These are phyloP conservation scores for Boletus rubescentipes DNA, from an alignment of 768 basidiomycete species.

Conservation along the genomic window DNA sequence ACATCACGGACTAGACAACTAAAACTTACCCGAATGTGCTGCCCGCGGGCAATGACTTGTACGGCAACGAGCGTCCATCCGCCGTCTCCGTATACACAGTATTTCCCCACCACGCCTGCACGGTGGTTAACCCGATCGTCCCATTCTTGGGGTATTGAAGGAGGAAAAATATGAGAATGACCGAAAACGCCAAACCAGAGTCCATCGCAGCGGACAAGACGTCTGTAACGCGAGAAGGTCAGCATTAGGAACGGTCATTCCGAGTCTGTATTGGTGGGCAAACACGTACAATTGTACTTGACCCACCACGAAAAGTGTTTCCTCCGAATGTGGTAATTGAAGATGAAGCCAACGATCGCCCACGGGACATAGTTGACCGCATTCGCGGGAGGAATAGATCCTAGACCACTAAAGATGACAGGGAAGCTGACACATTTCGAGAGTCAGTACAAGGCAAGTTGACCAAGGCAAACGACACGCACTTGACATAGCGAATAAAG, in stretches of 20 bases:
- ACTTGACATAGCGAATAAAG: constrained; percentile 64
- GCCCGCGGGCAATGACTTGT: constrained; percentile 10
- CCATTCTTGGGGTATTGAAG: constrained; percentile 68
- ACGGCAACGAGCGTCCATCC: constrained; percentile 12
- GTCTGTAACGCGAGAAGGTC: constrained; percentile 31
- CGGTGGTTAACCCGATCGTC: constrained; percentile 49
- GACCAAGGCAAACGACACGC: constrained; percentile 21
- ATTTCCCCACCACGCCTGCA: constrained; percentile 76
- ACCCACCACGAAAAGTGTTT: constrained; percentile 67
- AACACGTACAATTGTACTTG: constrained; percentile 45
- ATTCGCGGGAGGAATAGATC: constrained; percentile 61
- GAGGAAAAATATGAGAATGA: constrained; percentile 56
- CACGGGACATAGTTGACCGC: constrained; percentile 69
- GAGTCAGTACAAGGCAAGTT: background rate
- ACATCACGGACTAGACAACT: background rate
- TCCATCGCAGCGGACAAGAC: constrained; percentile 74
- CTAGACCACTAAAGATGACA: constrained; percentile 55
- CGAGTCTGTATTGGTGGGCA: no score
- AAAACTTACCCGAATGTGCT: constrained; percentile 30
- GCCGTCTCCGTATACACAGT: constrained; percentile 33
- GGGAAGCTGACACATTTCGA: constrained; percentile 34
- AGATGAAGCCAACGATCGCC: constrained; percentile 63
- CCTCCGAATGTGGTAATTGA: constrained; percentile 60
- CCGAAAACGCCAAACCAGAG: constrained; percentile 60
- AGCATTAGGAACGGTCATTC: constrained; percentile 15